Evolutionary conservation across 2,329 filamentous ascomycete genomes (phyloP), one percentile per base, ranked within the genome.

Genomic region (Calonectria montana): DNA sequence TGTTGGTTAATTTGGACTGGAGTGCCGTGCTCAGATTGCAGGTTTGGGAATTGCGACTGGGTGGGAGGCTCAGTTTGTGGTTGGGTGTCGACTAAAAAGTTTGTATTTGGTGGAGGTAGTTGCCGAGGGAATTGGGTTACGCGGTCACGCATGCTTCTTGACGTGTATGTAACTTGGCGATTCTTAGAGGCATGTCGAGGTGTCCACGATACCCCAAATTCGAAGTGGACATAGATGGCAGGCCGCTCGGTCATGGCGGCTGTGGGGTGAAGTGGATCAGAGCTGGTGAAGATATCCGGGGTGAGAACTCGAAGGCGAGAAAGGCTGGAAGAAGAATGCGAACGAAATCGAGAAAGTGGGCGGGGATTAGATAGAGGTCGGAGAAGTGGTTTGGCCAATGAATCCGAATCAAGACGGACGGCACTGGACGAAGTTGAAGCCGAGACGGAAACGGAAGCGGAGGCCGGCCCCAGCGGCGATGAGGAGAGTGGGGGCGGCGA

Each of bases 201-300:
- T 29, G 84, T 83, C 84, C 86, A 88, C 1, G 87, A 88, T 27
- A 90, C 80, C 35, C 88, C 87, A 70, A 89, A 87, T 76, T 88
- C 87, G 70, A 90, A 80, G 67, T 88, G 86, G 12, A 89, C 80
- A 70, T 88, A 89, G 66, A 89, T 81, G 43, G 73, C 73, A 53
- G 80, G 79, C 65, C 79, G 73, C 23, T 77, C 65, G 21, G 71
- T 69, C 80, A 82, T 82, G 53, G 37, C 73, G 64, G 31, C 61
- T 43, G 47, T 35, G 31, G 16, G 25, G 25, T 29, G 45, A 23
- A 21, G 23, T 10, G 16, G 31, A 50, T 59, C 57, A 35, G 31
- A 31, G 18, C 15, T 55, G 31, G 45, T 18, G 18, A 63, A 35
- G 39, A 50, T 53, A 21, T 67, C 57, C n/a, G 69, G 27, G 12